A percentile compares a stretch with the other conserved stretches of the same genome.
Evolutionary conservation across 768 basidiomycete species (phyloP).

Genomic region (Mrakia blollopis): DNA sequence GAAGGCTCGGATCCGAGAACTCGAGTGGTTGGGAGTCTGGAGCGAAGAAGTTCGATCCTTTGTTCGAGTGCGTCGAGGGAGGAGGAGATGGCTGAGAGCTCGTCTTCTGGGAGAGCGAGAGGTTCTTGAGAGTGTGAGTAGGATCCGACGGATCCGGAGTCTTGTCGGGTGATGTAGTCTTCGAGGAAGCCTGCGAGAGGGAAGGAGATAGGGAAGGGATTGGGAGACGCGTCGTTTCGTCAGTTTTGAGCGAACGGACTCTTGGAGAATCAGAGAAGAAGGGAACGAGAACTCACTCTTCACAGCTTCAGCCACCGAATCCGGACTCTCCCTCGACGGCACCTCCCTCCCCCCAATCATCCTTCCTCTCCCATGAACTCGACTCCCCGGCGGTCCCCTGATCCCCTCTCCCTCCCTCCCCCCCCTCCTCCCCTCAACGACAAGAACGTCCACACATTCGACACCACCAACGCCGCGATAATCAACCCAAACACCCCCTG

Average conservation of each 20-base stretch:
- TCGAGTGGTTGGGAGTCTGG: neutral
- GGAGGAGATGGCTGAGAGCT: conserved; percentile 18
- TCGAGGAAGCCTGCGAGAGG: conserved; percentile 19
- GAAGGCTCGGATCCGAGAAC: neutral
- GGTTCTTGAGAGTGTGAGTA: neutral
- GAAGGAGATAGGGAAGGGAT: neutral
- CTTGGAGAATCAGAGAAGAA: neutral
- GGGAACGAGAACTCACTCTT: conserved; percentile 7
- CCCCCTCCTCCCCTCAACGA: conserved; percentile 25
- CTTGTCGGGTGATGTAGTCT: conserved; percentile 18
- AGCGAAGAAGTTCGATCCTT: conserved; percentile 10
- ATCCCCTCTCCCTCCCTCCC: neutral
- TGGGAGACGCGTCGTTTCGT: too few species aligned
- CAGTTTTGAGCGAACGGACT: neutral
- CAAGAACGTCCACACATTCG: conserved; percentile 68
- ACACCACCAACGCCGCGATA: conserved; percentile 66
- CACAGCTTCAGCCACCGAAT: conserved; percentile 30
- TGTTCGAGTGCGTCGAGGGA: conserved; percentile 25
- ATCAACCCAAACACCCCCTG: conserved; percentile 65
- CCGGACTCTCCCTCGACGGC: conserved; percentile 9
- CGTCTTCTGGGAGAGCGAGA: neutral
- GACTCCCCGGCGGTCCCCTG: neutral
- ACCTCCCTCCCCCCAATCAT: neutral
- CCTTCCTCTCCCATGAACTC: neutral
- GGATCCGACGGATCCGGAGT: too few species aligned